Evolutionary conservation across 148 eudicot species (phyloP).

Genomic region (Rhododendron williamsianum): DNA sequence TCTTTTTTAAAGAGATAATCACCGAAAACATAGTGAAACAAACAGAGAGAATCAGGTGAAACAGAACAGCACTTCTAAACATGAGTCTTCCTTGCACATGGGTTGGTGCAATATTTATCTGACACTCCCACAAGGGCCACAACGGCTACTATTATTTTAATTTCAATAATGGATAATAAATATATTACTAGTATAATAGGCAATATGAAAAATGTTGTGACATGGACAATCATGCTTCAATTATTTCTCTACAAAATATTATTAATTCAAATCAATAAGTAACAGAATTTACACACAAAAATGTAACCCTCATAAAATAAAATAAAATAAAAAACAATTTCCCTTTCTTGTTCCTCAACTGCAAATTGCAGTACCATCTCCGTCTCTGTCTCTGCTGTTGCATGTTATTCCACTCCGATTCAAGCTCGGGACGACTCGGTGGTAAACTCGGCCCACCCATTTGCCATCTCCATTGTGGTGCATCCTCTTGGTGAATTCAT

Average conservation of each 20-base stretch:
- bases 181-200: background rate
- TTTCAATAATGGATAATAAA: background rate
- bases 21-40: background rate
- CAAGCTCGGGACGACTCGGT: slow-evolving; percentile 64
- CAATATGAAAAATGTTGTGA: background rate
- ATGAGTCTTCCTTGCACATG: background rate
- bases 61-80: background rate
- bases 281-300: background rate
- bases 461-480: slow-evolving; percentile 42
- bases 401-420: slow-evolving; percentile 24
- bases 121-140: background rate
- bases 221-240: slow-evolving; percentile 1
- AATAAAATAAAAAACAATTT: background rate
- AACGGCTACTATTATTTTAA: background rate
- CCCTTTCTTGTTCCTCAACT: background rate
- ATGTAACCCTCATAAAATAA: background rate
- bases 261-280: slow-evolving; percentile 1
- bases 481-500: slow-evolving; percentile 14
- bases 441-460: slow-evolving; percentile 32
- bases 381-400: no score
- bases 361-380: background rate
- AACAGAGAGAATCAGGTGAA: background rate
- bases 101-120: background rate
- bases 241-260: slow-evolving; percentile 15
- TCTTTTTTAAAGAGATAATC: no score